Evolutionary conservation across 257 asterid species (phyloP), one percentile per base, ranked within the genome.

Genomic region (Penstemon barbatus): DNA sequence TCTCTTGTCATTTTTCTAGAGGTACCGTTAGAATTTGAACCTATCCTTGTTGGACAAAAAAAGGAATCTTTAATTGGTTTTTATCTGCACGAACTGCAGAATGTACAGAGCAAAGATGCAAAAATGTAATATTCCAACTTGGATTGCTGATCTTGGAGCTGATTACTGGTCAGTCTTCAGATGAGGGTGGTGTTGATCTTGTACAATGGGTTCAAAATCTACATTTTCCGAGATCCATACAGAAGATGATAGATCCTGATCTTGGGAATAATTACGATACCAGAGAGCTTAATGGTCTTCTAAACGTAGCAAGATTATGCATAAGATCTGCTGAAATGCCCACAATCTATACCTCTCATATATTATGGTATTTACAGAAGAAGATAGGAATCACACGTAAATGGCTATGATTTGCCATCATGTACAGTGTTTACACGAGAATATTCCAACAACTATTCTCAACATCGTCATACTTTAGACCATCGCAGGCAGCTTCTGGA

Each of bases 61-160:
- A 19, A 4, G 43, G 43, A 15, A 45, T 66, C 40, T 11, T 44
- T 25, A 46, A 6, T 45, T 46, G 7, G 49, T 13, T 63, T 36
- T 8, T 10, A 69, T 63, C 68, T 63, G 42, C 70, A 69, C 25
- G n/a, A 46, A 15, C 57, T 59, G 74, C 87, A 85, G 94, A 78
- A 71, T 78, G 86, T 39, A 66, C 78, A 5, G 80, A 62, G 6
- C 83, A 82, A 40, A 85, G 70, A 9, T 75, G 90, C 87, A 85
- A 81, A 65, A 69, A 68, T 71, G 70, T 85, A 25, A 72, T 93
- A 57, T 90, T 86, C 82, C 94, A 90, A 63, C 96, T 90, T 5
- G 98, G 98, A 3, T 60, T 93, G 81, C 80, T 93, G 74, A 81
- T 90, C 70, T 79, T 90, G 12, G 98, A 90, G 89, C 90, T 93